Conservation (phyloP, 768 basidiomycete genomes). For the Boletus rubescentipes region DNA sequence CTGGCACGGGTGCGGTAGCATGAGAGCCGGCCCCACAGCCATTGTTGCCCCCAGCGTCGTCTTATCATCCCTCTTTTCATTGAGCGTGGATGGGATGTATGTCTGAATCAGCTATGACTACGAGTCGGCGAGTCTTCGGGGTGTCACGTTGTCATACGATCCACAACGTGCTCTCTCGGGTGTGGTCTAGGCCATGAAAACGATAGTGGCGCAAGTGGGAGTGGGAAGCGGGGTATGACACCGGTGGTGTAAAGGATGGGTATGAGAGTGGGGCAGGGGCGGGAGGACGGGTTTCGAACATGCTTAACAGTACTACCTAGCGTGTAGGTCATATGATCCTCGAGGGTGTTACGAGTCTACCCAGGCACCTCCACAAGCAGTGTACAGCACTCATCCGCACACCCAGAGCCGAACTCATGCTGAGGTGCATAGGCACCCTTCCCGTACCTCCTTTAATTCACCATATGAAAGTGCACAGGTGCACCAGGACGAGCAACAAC, state of each 20-base stretch:
- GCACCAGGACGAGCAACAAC: constrained; percentile 27
- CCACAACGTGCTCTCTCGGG: constrained; percentile 17
- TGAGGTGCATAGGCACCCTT: constrained; percentile 19
- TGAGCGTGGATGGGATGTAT: constrained; percentile 18
- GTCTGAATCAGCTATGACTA: constrained; percentile 25
- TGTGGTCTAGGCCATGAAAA: constrained; percentile 17
- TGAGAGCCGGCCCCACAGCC: constrained; percentile 18
- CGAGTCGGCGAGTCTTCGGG: constrained; percentile 14
- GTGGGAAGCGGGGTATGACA: constrained; percentile 22
- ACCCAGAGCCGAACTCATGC: constrained; percentile 18
- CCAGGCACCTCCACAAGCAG: constrained; percentile 23
- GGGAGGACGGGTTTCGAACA: constrained; percentile 26
- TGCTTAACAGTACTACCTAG: constrained; percentile 22
- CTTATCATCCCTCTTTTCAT: constrained; percentile 22
- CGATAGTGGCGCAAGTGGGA: constrained; percentile 10
- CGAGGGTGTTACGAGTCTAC: constrained; percentile 25
- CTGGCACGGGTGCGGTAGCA: neutral
- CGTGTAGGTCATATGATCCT: constrained; percentile 28
- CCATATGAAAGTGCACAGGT: constrained; percentile 28
- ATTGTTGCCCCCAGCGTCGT: constrained; percentile 11
- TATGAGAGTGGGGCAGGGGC: constrained; percentile 17
- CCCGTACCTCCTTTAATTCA: constrained; percentile 21
- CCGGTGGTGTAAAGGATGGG: constrained; percentile 12
- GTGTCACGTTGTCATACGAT: constrained; percentile 19
- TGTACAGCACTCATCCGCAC: constrained; percentile 18